phyloP scores from a whole-genome alignment of 345 rosid genomes.

The Murraya paniculata region DNA sequence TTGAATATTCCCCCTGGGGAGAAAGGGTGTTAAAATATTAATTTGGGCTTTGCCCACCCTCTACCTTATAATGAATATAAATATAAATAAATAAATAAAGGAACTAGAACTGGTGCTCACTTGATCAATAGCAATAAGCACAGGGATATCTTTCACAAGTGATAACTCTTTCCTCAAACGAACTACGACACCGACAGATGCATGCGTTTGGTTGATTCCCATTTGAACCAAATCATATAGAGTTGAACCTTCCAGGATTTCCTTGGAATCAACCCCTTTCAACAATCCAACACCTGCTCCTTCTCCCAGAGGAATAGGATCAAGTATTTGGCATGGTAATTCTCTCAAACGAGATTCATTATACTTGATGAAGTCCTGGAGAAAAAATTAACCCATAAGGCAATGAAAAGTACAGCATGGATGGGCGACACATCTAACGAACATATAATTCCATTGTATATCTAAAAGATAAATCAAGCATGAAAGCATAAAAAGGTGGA shows the following conservation, averaged over 20 bases:
- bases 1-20: background rate
- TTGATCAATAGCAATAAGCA: conserved; percentile 91
- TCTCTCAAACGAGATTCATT: conserved; percentile 59
- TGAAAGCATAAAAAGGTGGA: background rate
- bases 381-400: conserved; percentile 13
- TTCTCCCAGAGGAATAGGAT: conserved; percentile 84
- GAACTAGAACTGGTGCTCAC: conserved; percentile 38
- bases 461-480: background rate
- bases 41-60: too few relatives aligned
- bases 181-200: conserved; percentile 78
- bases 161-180: conserved; percentile 88
- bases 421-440: background rate
- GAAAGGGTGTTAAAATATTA: too few relatives aligned
- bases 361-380: conserved; percentile 70
- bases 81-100: background rate
- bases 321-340: conserved; percentile 66
- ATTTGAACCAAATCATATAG: conserved; percentile 72
- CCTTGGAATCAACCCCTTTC: conserved; percentile 72
- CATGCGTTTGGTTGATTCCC: conserved; percentile 78
- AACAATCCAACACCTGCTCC: conserved; percentile 88
- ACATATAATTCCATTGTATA: background rate
- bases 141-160: conserved; percentile 83
- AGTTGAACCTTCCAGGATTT: conserved; percentile 64
- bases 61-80: too few relatives aligned
- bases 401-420: conserved; percentile 3